Percentiles rank a stretch among this genome's conserved stretches.
Evolutionary conservation across 176 grass and related monocot genomes (phyloP).

Genomic region (Paspalum vaginatum): DNA sequence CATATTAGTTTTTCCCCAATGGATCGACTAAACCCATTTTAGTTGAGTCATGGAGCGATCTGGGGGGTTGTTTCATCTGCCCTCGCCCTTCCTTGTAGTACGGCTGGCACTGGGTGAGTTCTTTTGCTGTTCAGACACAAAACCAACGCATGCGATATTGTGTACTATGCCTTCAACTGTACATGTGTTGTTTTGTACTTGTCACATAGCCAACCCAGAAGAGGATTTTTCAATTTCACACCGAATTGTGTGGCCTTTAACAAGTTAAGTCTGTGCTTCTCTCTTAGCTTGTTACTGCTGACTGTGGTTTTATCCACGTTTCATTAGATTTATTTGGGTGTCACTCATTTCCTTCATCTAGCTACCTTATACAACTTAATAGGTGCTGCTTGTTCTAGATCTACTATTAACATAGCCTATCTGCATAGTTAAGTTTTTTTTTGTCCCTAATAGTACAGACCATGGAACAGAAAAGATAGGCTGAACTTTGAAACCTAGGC

Average conservation of each 20-base stretch:
- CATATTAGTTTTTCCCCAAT: background rate
- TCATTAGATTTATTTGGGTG: background rate
- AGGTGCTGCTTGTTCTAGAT: background rate
- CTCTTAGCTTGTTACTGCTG: background rate
- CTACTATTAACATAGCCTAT: background rate
- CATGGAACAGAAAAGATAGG: too few relatives aligned
- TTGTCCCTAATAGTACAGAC: too few relatives aligned
- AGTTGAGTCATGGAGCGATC: background rate
- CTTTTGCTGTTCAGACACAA: background rate
- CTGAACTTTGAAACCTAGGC: too few relatives aligned
- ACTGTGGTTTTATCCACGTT: background rate
- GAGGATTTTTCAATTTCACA: background rate
- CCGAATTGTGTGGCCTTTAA: background rate
- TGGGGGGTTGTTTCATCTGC: background rate
- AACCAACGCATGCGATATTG: conserved; percentile 54
- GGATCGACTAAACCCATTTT: conserved; percentile 6
- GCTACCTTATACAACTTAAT: background rate
- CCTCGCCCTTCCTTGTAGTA: background rate
- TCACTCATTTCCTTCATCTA: background rate
- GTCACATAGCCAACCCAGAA: background rate
- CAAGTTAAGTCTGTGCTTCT: background rate
- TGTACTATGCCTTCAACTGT: conserved; percentile 25
- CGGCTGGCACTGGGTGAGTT: background rate
- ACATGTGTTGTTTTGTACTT: background rate
- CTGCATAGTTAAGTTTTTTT: too few relatives aligned